Evolutionary conservation across 1,284 basidiomycete genomes (phyloP), one percentile per base, ranked within the genome.

Genomic region (Dichomitus squalens): DNA sequence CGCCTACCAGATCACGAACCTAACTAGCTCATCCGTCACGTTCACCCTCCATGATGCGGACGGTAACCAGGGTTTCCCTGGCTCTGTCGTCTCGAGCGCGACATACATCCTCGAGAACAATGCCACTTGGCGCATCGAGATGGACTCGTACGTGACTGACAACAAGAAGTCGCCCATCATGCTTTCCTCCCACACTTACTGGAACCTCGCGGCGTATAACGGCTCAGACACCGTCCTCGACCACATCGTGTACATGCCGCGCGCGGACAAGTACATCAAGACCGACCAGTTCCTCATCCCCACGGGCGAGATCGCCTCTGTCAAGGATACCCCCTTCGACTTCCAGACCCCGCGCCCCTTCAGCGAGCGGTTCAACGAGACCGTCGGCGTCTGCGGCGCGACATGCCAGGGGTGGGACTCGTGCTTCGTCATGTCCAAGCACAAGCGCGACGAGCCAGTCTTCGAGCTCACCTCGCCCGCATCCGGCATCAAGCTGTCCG

Each of bases 181-280:
- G 81, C 67, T 83, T 16, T 83, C 80, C 1, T 79, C 79, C 63
- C 83, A 80, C 68, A 75, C 76, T 40, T 85, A 79, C 67, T 84
- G 81, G 78, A 85, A 85, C 63, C 71, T 85, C 25, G 81, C 84
- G 60, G 82, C 78, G 6, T 85, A 80, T 71, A 74, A 80, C 61
- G 71, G 74, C 21, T 74, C 73, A 44, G 70, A 79, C 34, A 71
- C 76, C 55, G 75, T 81, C 20, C 72, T 82, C 6, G 67, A 70
- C 5, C 81, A 85, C 65, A 69, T 75, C 38, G 70, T 83, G 7
- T 72, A 73, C 51, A 66, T 81, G 35, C 74, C 76, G 48, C 68
- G 73, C 4, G 77, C 75, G 8, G 43, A 46, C 29, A 71, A 73
- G n/a, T 74, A 80, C 31, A 75, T 84, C 38, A 76, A 72, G 7